Evolutionary conservation across 1,284 basidiomycete species (phyloP), one percentile per base, ranked within the genome.

Genomic region (Jaminaea rosea): DNA sequence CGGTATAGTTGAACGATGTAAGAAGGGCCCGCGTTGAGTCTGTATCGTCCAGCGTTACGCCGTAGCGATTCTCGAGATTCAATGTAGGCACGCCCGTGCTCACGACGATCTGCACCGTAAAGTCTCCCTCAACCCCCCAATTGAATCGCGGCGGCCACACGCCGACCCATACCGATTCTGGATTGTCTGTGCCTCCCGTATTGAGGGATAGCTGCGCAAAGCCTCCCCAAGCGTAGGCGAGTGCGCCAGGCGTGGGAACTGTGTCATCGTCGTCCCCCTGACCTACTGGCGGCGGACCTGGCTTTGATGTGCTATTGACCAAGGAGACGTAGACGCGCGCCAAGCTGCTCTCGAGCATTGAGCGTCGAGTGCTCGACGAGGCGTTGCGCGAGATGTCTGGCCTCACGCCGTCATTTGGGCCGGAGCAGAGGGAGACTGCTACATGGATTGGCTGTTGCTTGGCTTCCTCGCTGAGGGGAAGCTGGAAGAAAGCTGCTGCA

Each of bases 21-120:
- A 77, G 47, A 10, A 77, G 55, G 3, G 73, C 76, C 13, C 46
- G 44, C 0, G 58, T 49, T 26, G 51, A 36, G 52, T 76, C 75
- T 1, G 73, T 64, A 37, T 76, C 76, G 32, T 42, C 39, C 15
- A 42, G 17, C 6, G 24, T 11, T 13, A 42, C 24, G 39, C 39
- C 39, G 24, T 42, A 42, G 5, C 24, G 13, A 11, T 5, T 42
- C 4, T 42, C 19, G 15, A 42, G 39, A 5, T 42, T n/a, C 39
- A 21, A 23, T 15, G 15, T 31, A 8, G 29, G 9, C 9, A 31
- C 34, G 17, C 39, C 39, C 17, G 17, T 7, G 39, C 23, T 42
- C 2, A 42, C 39, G 15, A 42, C 19, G 19, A 42, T 11, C 23
- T 42, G 19, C 4, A 42, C 23, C 19, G 19, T 23, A 42, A 42